A percentile compares a stretch with the other conserved stretches of the same genome.
Conservation (phyloP, 371 early-diverging fungal species). For the Mucor mucedo region DNA sequence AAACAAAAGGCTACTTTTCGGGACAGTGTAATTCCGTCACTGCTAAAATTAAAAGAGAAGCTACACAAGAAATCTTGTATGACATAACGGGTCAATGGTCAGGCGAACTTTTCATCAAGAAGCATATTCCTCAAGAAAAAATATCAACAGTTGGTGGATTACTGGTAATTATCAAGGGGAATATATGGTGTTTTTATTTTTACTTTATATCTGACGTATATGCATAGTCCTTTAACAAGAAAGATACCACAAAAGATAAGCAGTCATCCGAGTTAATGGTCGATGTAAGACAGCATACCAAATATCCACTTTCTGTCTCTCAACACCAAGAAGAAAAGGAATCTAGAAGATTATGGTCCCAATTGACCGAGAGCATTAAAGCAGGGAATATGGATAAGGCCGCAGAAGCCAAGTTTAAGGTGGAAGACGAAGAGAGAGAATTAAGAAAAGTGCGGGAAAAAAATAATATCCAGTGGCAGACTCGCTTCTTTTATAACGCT, state of each 20-base stretch:
- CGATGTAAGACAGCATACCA: slow-evolving; percentile 13
- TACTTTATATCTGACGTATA: too few species aligned
- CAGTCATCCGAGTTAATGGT: slow-evolving; percentile 19
- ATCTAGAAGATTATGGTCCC: slow-evolving; percentile 62
- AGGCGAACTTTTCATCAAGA: slow-evolving; percentile 68
- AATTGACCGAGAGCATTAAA: slow-evolving; percentile 74
- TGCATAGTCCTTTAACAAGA: slow-evolving; percentile 5
- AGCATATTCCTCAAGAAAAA: slow-evolving; percentile 11
- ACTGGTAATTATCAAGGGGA: slow-evolving; percentile 14
- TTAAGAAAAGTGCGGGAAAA: slow-evolving; percentile 64
- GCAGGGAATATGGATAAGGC: slow-evolving; percentile 73
- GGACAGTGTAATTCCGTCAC: slow-evolving; percentile 83
- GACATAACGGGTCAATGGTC: slow-evolving; percentile 92
- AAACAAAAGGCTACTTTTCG: slow-evolving; percentile 88
- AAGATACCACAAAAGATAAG: slow-evolving; percentile 3
- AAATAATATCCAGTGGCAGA: slow-evolving; percentile 47
- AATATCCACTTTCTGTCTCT: slow-evolving; percentile 22
- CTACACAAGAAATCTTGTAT: slow-evolving; percentile 78
- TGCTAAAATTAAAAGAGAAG: slow-evolving; percentile 83
- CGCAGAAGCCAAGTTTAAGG: slow-evolving; percentile 77
- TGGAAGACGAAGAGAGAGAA: slow-evolving; percentile 84
- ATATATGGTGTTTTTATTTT: not conserved
- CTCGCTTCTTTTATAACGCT: slow-evolving; percentile 56
- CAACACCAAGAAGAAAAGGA: slow-evolving; percentile 29
- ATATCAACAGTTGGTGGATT: slow-evolving; percentile 10